Base-by-base conservation (phyloP, 1,284 basidiomycete genomes). In the Malassezia restricta region DNA sequence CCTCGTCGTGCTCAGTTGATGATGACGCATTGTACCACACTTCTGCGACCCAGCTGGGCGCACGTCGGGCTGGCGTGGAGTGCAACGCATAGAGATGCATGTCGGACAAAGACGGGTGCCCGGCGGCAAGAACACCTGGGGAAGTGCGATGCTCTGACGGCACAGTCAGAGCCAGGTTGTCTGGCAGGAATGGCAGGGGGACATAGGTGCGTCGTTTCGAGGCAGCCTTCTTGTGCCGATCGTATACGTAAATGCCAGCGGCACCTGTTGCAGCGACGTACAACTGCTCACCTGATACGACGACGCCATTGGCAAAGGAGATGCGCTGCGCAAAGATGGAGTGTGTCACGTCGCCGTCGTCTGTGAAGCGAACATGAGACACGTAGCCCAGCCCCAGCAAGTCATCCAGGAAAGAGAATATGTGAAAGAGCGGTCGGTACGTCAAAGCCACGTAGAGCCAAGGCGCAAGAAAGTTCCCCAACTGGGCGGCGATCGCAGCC, bases 301-400 rank as follows among this genome's bases (percentile, higher is more conserved):
- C 38, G 28, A 55, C n/a, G 20, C 53, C 53, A 38, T 55, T 55
- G 24, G 53, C 40, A 31, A 55, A 55, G 17, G 38, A 12, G 14
- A 55, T 24, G 3, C 39, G 6, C 6, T 24, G 9, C 6, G 32
- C 43, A 8, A 49, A 5, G 1, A 17, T 14, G 12, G 14, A 3
- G 33, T 35, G 15, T 3, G 11, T 35, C 11, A 35, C 33, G 7
- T n/a, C 3, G 7, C 12, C 42, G 24, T 28, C 43, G 12, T 31
- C 15, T 6, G 29, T 37, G 17, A 54, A 49, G 14, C 27, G 2
- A 14, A 55, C 31, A 45, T 55, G 43, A 5, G 53, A 28, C 8
- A 55, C 43, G 31, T 37, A 55, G 0, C 53, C 53, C 14, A 28
- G 8, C 24, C 47, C 42, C 9, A 55, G 11, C 5, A 55, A 6